phyloP scores from a whole-genome alignment of 1,139 yeast genomes.

The Spencermartinsiella ligniputridi region DNA sequence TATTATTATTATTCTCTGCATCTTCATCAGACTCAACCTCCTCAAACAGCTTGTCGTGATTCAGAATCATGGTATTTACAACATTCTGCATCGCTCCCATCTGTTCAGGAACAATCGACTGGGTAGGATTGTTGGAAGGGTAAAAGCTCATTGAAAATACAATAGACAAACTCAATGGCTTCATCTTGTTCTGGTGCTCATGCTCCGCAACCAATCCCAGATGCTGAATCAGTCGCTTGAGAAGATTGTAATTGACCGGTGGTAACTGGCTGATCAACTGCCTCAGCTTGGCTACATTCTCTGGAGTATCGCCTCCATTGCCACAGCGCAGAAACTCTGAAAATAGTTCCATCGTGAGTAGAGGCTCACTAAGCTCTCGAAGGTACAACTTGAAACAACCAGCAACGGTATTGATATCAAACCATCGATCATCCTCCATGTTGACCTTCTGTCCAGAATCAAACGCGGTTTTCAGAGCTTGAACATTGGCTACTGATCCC shows the following conservation, averaged over 20 bases:
- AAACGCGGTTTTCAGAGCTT: slow-evolving; percentile 62
- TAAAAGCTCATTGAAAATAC: slow-evolving; percentile 62
- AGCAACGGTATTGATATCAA: slow-evolving; percentile 84
- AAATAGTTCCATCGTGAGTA: slow-evolving; percentile 60
- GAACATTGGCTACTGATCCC: slow-evolving; percentile 78
- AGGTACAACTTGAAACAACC: slow-evolving; percentile 83
- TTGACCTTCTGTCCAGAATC: slow-evolving; percentile 68
- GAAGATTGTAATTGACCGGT: slow-evolving; percentile 56
- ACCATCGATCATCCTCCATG: slow-evolving; percentile 62
- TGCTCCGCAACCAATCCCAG: slow-evolving; percentile 54
- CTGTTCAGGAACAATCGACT: slow-evolving; percentile 22
- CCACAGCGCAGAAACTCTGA: slow-evolving; percentile 42
- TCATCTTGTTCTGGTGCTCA: slow-evolving; percentile 70
- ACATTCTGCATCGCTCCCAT: slow-evolving; percentile 38
- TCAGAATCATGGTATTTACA: slow-evolving; percentile 34
- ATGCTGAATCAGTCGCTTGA: slow-evolving; percentile 66
- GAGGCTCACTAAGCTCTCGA: slow-evolving; percentile 85
- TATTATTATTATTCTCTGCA: background rate
- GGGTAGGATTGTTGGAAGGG: slow-evolving; percentile 24
- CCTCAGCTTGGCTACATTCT: slow-evolving; percentile 39
- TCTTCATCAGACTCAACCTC: slow-evolving; percentile 4
- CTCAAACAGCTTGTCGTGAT: slow-evolving; percentile 29
- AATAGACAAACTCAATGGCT: slow-evolving; percentile 73
- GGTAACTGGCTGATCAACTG: slow-evolving; percentile 53
- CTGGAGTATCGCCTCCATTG: slow-evolving; percentile 8